Conservation (phyloP, 148 eudicot genomes). For the Pharnaceum exiguum region DNA sequence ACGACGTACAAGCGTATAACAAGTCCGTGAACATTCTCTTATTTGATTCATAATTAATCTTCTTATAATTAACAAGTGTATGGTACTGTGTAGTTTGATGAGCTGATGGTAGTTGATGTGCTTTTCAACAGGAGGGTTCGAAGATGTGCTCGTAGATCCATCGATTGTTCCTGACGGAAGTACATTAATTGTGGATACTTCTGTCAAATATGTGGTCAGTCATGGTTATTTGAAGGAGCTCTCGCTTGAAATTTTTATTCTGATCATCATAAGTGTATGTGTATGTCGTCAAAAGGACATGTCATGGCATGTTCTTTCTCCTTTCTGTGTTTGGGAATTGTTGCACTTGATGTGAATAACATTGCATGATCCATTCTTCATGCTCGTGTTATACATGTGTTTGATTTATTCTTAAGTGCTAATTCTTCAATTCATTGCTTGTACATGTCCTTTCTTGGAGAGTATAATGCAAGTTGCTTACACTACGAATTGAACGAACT, state of each 20-base stretch:
- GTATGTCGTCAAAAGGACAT: slow-evolving; percentile 3
- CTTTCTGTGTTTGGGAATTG: slow-evolving; percentile 8
- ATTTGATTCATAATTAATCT: background rate
- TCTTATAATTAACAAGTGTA: background rate
- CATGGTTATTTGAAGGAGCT: slow-evolving; percentile 3
- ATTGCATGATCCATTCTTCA: slow-evolving; percentile 11
- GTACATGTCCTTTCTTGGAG: background rate
- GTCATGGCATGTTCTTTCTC: slow-evolving; percentile 5
- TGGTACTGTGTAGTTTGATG: background rate
- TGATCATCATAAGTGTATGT: background rate
- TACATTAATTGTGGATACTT: background rate
- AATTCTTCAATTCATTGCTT: slow-evolving; percentile 10
- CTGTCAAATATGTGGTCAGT: too few species aligned
- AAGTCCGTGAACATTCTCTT: slow-evolving; percentile 18
- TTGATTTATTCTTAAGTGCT: slow-evolving; percentile 1
- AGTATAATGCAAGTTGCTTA: slow-evolving; percentile 9
- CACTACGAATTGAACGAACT: background rate
- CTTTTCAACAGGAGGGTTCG: slow-evolving; percentile 35
- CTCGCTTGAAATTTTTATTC: slow-evolving; percentile 6
- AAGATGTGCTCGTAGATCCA: slow-evolving; percentile 39
- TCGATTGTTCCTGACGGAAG: slow-evolving; percentile 26
- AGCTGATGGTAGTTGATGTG: slow-evolving; percentile 4
- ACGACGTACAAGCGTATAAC: slow-evolving; percentile 32
- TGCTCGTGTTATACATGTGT: slow-evolving; percentile 10
- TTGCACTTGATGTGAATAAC: slow-evolving; percentile 10